These are phyloP conservation scores for Cyclocybe cylindracea DNA, from an alignment of 768 basidiomycete species.

Conservation along the genomic window DNA sequence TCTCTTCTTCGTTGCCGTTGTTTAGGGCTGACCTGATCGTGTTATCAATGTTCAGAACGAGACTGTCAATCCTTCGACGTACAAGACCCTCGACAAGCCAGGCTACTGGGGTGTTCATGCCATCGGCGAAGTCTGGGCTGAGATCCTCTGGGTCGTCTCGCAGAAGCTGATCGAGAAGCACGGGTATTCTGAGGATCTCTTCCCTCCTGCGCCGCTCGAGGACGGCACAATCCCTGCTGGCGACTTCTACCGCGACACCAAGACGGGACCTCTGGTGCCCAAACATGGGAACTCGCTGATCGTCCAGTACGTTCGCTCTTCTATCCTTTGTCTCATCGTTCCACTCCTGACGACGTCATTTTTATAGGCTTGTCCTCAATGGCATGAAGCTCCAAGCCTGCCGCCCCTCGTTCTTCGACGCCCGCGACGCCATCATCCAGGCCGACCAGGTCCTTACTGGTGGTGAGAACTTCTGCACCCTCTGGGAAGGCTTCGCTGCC, in stretches of 20 bases:
- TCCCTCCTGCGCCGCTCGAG: conserved; percentile 71
- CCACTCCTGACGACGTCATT: not conserved
- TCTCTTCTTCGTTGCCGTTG: not conserved
- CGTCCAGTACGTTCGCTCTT: conserved; percentile 52
- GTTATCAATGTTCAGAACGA: conserved; percentile 39
- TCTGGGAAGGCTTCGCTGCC: conserved; percentile 85
- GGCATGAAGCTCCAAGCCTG: conserved; percentile 97
- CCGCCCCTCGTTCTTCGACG: conserved; percentile 87
- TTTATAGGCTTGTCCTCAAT: conserved; percentile 69
- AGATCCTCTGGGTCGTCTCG: conserved; percentile 82
- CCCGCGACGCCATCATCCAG: conserved; percentile 86
- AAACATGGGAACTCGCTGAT: conserved; percentile 90
- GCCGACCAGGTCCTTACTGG: conserved; percentile 89
- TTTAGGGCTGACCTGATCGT: not conserved
- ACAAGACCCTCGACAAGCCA: conserved; percentile 92
- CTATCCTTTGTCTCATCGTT: not conserved
- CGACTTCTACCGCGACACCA: conserved; percentile 68
- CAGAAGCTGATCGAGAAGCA: conserved; percentile 79
- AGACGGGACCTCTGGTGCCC: conserved; percentile 69
- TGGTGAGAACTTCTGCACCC: conserved; percentile 87
- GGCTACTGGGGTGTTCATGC: conserved; percentile 95
- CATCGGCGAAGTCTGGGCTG: conserved; percentile 94
- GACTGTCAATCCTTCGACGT: conserved; percentile 84
- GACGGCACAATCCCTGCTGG: conserved; percentile 66
- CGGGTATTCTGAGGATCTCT: conserved; percentile 76